Percentiles rank a stretch among this genome's conserved stretches.
phyloP scores from a whole-genome alignment of 371 early-diverging fungal genomes.

The Mortierella sp. region DNA sequence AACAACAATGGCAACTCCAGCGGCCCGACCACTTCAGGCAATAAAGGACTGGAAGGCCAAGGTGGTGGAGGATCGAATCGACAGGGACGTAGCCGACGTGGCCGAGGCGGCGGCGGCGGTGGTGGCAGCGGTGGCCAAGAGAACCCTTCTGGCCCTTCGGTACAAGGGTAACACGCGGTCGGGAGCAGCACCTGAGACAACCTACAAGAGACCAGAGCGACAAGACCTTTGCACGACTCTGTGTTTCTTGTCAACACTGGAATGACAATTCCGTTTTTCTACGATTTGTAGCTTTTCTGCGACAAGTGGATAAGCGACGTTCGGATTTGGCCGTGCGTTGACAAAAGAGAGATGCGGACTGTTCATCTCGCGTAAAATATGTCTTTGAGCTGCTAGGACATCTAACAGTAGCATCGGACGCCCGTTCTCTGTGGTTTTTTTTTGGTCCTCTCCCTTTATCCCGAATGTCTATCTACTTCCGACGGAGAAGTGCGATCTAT shows the following conservation, averaged over 20 bases:
- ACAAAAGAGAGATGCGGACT: not conserved
- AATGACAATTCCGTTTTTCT: not conserved
- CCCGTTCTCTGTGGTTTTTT: not conserved
- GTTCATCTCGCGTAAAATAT: no score
- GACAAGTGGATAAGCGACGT: no score
- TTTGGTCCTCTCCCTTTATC: conserved; percentile 1
- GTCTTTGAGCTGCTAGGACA: not conserved
- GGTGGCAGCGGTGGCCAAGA: conserved; percentile 12
- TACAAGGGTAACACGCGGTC: conserved; percentile 29
- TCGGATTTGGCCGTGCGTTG: not conserved
- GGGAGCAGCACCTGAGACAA: not conserved
- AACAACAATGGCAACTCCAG: not conserved
- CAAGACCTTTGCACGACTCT: not conserved
- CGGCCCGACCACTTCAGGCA: conserved; percentile 8
- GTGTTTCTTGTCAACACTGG: conserved; percentile 1
- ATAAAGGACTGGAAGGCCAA: conserved; percentile 16
- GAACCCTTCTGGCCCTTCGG: conserved; percentile 9
- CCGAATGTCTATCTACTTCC: not conserved
- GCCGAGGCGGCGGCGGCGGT: conserved; percentile 41
- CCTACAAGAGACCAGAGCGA: not conserved
- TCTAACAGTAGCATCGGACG: not conserved
- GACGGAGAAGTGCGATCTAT: not conserved
- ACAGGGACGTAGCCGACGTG: conserved; percentile 33
- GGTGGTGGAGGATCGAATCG: conserved; percentile 28
- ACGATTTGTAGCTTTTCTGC: conserved; percentile 1